A percentile compares a stretch with the other conserved stretches of the same genome.
These are phyloP conservation scores for Batkoa obscura DNA, from an alignment of 371 early-diverging fungal species.

Conservation along the genomic window DNA sequence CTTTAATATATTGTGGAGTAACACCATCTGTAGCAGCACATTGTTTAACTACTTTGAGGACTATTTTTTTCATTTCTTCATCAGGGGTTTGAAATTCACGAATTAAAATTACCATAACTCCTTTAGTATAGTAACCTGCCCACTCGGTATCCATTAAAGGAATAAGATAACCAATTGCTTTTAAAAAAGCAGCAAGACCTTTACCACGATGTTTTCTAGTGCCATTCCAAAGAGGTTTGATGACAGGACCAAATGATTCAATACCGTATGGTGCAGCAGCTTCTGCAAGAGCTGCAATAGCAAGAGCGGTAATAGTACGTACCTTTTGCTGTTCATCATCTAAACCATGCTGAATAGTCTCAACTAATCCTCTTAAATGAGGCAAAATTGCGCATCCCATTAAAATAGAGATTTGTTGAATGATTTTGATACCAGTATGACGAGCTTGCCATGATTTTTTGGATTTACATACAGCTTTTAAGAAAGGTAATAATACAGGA, in stretches of 20 bases:
- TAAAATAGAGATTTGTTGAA: conserved; percentile 88
- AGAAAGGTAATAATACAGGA: conserved; percentile 81
- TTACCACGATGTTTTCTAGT: conserved; percentile 89
- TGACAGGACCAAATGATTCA: conserved; percentile 81
- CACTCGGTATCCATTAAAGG: conserved; percentile 92
- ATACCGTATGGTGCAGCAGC: conserved; percentile 96
- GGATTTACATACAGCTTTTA: conserved; percentile 86
- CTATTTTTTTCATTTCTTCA: conserved; percentile 95
- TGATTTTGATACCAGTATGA: conserved; percentile 95
- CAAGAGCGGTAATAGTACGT: conserved; percentile 83
- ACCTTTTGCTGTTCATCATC: conserved; percentile 94
- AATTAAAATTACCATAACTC: conserved; percentile 78
- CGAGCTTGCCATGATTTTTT: conserved; percentile 96
- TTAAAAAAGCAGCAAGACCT: conserved; percentile 94
- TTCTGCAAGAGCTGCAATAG: conserved; percentile 89
- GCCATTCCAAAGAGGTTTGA: conserved; percentile 84
- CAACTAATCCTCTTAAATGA: conserved; percentile 79
- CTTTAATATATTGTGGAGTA: conserved; percentile 57
- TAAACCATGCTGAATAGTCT: conserved; percentile 73
- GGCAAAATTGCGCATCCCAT: conserved; percentile 90
- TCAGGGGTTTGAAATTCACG: conserved; percentile 94
- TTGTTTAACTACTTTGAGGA: conserved; percentile 89
- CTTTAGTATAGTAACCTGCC: conserved; percentile 81
- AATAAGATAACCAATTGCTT: conserved; percentile 92
- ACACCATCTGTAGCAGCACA: conserved; percentile 90